Conservation (phyloP, 768 basidiomycete species). For the Xerocomellus amylosporus region DNA sequence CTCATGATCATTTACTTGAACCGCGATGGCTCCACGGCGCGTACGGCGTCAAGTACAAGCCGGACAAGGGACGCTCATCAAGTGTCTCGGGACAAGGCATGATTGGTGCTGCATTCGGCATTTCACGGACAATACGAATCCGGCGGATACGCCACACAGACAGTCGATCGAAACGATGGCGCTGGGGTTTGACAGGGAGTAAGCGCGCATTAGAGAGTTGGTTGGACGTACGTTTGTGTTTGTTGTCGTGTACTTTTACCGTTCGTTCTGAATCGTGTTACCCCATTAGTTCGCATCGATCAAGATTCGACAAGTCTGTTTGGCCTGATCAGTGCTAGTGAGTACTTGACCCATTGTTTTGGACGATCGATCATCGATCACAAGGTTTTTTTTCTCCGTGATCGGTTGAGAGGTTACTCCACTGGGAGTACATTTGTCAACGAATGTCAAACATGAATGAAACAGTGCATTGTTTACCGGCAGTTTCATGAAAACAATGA, state of each 20-base stretch:
- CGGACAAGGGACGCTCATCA: slow-evolving; percentile 37
- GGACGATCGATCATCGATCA: background rate
- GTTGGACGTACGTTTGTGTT: too few relatives aligned
- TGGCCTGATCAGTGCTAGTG: too few relatives aligned
- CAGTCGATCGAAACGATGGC: slow-evolving; percentile 42
- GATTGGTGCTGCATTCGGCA: slow-evolving; percentile 34
- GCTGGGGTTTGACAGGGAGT: slow-evolving; percentile 39
- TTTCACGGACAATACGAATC: slow-evolving; percentile 32
- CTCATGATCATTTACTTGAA: too few relatives aligned
- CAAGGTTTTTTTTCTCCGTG: background rate
- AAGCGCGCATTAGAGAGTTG: too few relatives aligned
- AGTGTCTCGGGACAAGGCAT: slow-evolving; percentile 39
- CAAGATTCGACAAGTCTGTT: background rate
- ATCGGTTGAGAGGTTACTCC: background rate
- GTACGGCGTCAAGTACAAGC: slow-evolving; percentile 29
- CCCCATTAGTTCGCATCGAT: background rate
- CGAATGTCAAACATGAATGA: background rate
- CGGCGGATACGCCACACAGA: slow-evolving; percentile 30
- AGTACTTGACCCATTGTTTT: background rate
- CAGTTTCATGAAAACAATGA: too few relatives aligned
- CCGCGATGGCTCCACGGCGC: too few relatives aligned
- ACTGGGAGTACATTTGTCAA: background rate
- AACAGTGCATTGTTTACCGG: background rate
- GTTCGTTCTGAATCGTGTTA: background rate
- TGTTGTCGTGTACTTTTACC: too few relatives aligned